Conservation (phyloP, 2,329 filamentous ascomycete genomes). For the Colletotrichum eleusines region DNA sequence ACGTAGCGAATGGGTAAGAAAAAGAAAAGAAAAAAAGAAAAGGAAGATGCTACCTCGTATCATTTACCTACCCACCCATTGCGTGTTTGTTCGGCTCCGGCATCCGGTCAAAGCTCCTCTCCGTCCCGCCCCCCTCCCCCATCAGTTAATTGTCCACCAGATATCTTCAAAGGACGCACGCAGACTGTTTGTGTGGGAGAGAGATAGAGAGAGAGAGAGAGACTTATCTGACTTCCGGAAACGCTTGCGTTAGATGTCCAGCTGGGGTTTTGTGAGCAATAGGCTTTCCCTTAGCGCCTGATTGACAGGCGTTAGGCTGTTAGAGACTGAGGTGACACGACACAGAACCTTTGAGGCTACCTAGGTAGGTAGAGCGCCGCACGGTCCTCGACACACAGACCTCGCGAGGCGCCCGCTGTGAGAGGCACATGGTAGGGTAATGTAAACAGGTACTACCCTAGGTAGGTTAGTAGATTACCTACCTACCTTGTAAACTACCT, state of each 20-base stretch:
- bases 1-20: not conserved
- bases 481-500: not conserved
- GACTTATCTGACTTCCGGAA: not conserved
- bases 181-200: not conserved
- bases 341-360: not conserved
- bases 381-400: constrained; percentile 8
- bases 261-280: not conserved
- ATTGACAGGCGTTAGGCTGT: no score
- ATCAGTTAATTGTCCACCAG: not conserved
- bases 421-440: not conserved
- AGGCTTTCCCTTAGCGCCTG: no score
- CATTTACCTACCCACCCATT: not conserved
- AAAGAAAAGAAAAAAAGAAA: not conserved
- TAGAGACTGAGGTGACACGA: not conserved
- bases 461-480: no score
- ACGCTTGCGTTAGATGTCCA: not conserved
- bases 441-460: no score
- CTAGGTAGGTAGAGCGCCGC: not conserved
- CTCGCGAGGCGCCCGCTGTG: constrained; percentile 11
- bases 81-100: not conserved
- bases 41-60: not conserved
- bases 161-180: not conserved
- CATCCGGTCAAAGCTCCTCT: not conserved
- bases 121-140: not conserved
- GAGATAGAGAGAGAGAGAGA: not conserved